phyloP scores from a whole-genome alignment of 805 yeast species.

The Starmerella sirachaensis region DNA sequence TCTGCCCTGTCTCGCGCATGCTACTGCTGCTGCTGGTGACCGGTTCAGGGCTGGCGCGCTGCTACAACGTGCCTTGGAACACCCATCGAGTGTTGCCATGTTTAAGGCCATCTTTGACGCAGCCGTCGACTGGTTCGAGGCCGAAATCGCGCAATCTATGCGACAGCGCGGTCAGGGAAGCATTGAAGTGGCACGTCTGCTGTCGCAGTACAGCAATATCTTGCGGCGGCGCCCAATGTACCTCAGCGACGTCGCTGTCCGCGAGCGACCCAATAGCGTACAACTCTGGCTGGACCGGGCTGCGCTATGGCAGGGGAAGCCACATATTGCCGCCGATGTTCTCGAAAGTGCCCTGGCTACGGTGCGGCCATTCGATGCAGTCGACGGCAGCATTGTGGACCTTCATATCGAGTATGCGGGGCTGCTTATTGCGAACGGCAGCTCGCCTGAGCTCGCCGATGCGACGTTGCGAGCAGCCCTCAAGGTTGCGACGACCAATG shows the following conservation, averaged over 20 bases:
- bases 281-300: constrained; percentile 60
- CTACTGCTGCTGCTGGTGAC: neutral
- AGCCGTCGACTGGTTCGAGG: constrained; percentile 14
- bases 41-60: constrained; percentile 3
- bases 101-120: constrained; percentile 28
- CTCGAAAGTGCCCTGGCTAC: constrained; percentile 54
- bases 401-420: constrained; percentile 11
- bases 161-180: constrained; percentile 42
- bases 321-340: constrained; percentile 37
- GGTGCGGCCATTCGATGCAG: constrained; percentile 44
- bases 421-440: constrained; percentile 12
- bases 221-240: constrained; percentile 46
- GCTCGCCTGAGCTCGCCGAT: constrained; percentile 1
- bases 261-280: constrained; percentile 50
- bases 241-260: constrained; percentile 53
- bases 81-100: neutral
- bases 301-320: constrained; percentile 32
- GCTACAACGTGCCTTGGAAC: constrained; percentile 2
- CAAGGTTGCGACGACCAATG: too few relatives aligned
- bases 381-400: constrained; percentile 6
- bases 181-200: constrained; percentile 50
- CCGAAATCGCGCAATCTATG: constrained; percentile 32
- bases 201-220: constrained; percentile 27
- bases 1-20: constrained; percentile 1
- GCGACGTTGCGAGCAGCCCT: too few relatives aligned